These are phyloP conservation scores for Phalaenopsis aphrodite DNA, from an alignment of 106 monocot species.

Conservation along the genomic window DNA sequence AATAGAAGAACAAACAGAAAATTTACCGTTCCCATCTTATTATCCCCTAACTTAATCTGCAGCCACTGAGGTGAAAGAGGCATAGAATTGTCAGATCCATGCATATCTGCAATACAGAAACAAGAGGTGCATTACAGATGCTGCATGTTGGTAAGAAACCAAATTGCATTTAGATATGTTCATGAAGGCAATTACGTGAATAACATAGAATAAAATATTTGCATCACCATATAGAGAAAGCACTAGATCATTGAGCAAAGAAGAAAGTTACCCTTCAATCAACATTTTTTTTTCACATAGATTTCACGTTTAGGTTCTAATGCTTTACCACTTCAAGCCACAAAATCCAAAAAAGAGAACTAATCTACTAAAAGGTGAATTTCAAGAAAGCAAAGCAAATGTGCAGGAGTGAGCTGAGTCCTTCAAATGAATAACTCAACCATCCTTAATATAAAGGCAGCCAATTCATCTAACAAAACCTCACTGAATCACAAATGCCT, in stretches of 20 bases:
- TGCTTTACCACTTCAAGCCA: neutral
- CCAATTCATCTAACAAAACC: neutral
- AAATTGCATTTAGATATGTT: neutral
- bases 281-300: neutral
- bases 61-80: constrained; percentile 99
- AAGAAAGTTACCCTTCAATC: neutral
- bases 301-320: neutral
- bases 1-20: neutral
- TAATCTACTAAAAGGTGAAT: neutral
- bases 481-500: neutral
- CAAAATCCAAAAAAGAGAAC: neutral
- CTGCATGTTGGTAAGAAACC: neutral
- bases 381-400: neutral
- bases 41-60: constrained; percentile 63
- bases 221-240: neutral
- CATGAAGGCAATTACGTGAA: neutral
- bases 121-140: constrained; percentile 3
- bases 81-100: constrained; percentile 45
- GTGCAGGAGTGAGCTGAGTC: neutral
- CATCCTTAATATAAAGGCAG: too few species aligned
- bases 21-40: constrained; percentile 28
- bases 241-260: neutral
- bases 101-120: constrained; percentile 44
- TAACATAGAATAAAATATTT: neutral
- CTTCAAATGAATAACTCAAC: neutral